Conservation (phyloP, 176 grass and related monocot genomes). For the Aegilops bicornis region DNA sequence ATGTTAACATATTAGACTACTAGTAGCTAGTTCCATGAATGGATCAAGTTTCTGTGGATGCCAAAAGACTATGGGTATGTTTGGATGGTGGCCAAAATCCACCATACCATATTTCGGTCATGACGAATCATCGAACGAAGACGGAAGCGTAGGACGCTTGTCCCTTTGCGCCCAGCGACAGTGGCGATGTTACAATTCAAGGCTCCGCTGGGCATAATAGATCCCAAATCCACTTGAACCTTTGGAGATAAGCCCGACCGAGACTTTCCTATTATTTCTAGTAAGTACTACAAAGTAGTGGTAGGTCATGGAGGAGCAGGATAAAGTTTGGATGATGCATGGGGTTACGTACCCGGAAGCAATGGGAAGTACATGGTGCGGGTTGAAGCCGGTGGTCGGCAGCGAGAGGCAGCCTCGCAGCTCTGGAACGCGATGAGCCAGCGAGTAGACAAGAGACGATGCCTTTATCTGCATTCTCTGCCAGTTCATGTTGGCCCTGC, state of each 20-base stretch:
- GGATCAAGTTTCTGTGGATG: background rate
- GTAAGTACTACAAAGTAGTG: too few species aligned
- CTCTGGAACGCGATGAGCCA: background rate
- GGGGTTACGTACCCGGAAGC: background rate
- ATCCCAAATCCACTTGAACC: too few species aligned
- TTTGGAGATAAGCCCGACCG: background rate
- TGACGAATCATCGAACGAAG: background rate
- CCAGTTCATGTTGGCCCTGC: slow-evolving; percentile 4
- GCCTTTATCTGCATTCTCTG: background rate
- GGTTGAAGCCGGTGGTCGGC: background rate
- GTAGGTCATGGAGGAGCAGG: background rate
- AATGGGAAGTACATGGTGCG: background rate
- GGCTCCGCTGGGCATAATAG: too few species aligned
- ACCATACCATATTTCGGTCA: background rate
- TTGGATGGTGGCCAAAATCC: background rate
- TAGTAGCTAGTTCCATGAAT: background rate
- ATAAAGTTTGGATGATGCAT: background rate
- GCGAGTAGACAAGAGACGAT: background rate
- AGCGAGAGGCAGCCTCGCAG: background rate
- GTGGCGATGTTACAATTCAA: background rate
- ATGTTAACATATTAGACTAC: background rate
- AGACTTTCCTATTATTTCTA: background rate
- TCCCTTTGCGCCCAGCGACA: background rate
- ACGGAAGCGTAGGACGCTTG: background rate
- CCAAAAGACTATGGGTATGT: background rate